These are phyloP conservation scores for Gossypium schwendimanii DNA, from an alignment of 441 rosid genomes.

Conservation along the genomic window DNA sequence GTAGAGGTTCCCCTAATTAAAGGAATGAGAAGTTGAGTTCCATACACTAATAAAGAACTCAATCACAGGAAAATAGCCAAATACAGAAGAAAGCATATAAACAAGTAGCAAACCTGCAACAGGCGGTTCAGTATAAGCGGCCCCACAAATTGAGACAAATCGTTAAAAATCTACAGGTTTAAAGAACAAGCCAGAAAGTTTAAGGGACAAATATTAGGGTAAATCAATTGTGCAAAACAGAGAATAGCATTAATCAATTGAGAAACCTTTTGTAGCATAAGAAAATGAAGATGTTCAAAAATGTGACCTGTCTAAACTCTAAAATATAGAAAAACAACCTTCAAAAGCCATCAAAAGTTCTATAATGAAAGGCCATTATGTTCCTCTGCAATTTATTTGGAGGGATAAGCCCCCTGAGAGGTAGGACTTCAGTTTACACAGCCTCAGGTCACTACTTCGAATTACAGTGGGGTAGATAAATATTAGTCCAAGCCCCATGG, in stretches of 20 bases:
- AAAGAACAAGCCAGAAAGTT: constrained; percentile 1
- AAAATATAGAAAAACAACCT: constrained; percentile 1
- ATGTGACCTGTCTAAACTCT: not conserved
- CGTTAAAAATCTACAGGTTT: constrained; percentile 69
- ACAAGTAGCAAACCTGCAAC: constrained; percentile 56
- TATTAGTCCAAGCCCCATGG: constrained; percentile 2
- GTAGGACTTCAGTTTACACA: not conserved
- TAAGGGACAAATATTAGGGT: constrained; percentile 1
- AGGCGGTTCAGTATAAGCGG: constrained; percentile 84
- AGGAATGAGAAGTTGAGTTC: not conserved
- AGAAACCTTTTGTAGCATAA: not conserved
- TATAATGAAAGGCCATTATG: not conserved
- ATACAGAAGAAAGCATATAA: not conserved
- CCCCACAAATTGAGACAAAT: constrained; percentile 92
- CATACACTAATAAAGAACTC: not conserved
- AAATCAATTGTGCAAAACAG: constrained; percentile 8
- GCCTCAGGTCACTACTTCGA: not conserved
- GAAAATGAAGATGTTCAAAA: not conserved
- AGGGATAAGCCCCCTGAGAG: not conserved
- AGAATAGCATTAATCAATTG: not conserved
- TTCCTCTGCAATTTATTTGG: not conserved
- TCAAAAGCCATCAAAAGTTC: not conserved
- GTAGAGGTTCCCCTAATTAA: not conserved
- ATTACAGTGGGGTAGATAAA: not conserved
- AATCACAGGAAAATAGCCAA: not conserved